Percentiles rank a stretch among this genome's conserved stretches.
phyloP scores from a whole-genome alignment of 1,284 basidiomycete species.

The Rhodotorula sp. region DNA sequence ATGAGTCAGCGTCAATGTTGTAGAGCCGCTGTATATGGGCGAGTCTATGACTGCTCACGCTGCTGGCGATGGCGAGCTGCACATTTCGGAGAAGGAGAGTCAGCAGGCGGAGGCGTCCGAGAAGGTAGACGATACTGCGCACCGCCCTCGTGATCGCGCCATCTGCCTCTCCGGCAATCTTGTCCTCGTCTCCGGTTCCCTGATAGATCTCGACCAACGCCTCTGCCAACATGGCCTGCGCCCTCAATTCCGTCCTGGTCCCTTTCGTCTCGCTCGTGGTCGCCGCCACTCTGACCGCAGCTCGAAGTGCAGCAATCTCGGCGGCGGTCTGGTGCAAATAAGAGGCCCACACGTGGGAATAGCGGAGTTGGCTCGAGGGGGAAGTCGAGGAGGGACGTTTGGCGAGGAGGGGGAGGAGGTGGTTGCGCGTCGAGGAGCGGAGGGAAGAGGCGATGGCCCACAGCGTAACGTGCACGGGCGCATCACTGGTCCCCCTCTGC shows the following conservation, averaged over 20 bases:
- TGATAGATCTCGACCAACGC: conserved; percentile 16
- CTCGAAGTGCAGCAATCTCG: conserved; percentile 12
- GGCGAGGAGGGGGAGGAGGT: conserved; percentile 18
- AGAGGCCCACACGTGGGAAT: conserved; percentile 10
- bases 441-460: conserved; percentile 21
- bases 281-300: not conserved
- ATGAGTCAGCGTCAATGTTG: too few species aligned
- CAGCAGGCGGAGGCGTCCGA: not conserved
- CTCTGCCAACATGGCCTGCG: conserved; percentile 24
- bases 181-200: conserved; percentile 1
- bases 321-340: conserved; percentile 2
- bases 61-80: conserved; percentile 7
- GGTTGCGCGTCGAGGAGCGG: conserved; percentile 1
- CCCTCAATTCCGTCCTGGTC: conserved; percentile 21
- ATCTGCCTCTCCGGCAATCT: conserved; percentile 8
- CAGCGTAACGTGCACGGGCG: conserved; percentile 10
- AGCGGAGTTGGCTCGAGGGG: conserved; percentile 2
- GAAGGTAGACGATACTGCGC: too few species aligned
- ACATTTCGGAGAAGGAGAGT: too few species aligned
- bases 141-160: conserved; percentile 14
- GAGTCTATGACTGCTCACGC: not conserved
- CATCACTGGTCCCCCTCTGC: not conserved
- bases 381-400: conserved; percentile 15
- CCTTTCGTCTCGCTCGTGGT: conserved; percentile 14
- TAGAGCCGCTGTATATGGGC: not conserved